Percentiles rank a stretch among this genome's conserved stretches.
Evolutionary conservation across 2,329 filamentous ascomycete species (phyloP).

Genomic region (Aspergillus sp.): DNA sequence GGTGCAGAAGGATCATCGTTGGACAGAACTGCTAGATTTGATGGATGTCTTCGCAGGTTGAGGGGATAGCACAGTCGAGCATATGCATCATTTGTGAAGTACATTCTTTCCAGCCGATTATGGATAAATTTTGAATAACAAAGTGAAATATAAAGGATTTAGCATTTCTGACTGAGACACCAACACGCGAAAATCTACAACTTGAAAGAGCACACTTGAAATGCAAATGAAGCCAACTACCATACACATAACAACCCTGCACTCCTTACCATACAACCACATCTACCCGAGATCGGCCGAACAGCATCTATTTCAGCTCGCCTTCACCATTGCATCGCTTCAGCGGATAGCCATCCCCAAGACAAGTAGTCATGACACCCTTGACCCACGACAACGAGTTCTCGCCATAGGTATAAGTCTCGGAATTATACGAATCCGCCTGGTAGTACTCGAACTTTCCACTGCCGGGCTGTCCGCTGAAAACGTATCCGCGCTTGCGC

Average conservation of each 20-base stretch:
- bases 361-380: conserved; percentile 18
- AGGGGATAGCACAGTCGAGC: no score
- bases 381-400: conserved; percentile 15
- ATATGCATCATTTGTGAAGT: no score
- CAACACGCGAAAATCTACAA: no score
- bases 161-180: no score
- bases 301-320: conserved; percentile 5
- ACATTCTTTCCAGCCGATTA: no score
- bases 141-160: no score
- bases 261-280: no score
- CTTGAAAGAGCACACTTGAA: no score
- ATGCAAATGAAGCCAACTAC: no score
- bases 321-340: conserved; percentile 14
- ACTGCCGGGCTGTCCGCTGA: conserved; percentile 14
- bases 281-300: no score
- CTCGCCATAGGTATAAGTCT: conserved; percentile 6
- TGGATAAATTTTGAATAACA: no score
- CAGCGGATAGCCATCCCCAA: conserved; percentile 16
- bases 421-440: conserved; percentile 14
- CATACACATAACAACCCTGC: no score
- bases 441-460: conserved; percentile 15
- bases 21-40: conserved; percentile 24
- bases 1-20: conserved; percentile 36
- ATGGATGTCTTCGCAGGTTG: conserved; percentile 16
- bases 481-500: conserved; percentile 17